A percentile compares a stretch with the other conserved stretches of the same genome.
phyloP scores from a whole-genome alignment of 768 basidiomycete genomes.

The Panellus pusillus region DNA sequence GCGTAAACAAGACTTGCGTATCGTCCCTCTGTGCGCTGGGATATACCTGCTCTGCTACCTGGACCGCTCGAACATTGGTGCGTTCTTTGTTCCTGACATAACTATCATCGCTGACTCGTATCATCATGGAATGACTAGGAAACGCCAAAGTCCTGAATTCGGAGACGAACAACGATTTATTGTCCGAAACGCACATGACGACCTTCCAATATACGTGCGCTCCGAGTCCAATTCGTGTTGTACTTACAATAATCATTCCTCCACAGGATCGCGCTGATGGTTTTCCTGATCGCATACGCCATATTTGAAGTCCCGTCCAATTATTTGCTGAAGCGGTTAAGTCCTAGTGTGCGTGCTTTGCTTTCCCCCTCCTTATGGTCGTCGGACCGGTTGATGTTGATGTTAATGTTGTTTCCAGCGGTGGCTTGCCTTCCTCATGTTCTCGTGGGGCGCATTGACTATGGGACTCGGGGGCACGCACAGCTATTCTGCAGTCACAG shows the following conservation, averaged over 20 bases:
- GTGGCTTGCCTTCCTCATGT: slow-evolving; percentile 42
- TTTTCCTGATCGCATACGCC: slow-evolving; percentile 41
- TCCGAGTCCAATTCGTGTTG: neutral
- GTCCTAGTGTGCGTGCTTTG: slow-evolving; percentile 24
- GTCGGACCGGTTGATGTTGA: neutral
- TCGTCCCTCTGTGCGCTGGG: slow-evolving; percentile 36
- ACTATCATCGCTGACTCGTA: no score
- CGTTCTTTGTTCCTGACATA: neutral
- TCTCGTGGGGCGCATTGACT: slow-evolving; percentile 39
- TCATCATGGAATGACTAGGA: neutral
- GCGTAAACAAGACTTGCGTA: slow-evolving; percentile 32
- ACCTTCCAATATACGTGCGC: slow-evolving; percentile 31
- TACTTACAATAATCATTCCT: neutral
- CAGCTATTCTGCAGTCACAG: slow-evolving; percentile 38
- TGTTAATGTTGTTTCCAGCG: slow-evolving; percentile 12
- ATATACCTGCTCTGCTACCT: slow-evolving; percentile 39
- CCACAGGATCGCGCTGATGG: slow-evolving; percentile 34
- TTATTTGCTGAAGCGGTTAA: slow-evolving; percentile 37
- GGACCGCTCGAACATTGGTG: slow-evolving; percentile 27
- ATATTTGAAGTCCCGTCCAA: slow-evolving; percentile 42
- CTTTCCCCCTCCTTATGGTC: neutral
- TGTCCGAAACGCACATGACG: slow-evolving; percentile 28
- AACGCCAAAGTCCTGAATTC: slow-evolving; percentile 36
- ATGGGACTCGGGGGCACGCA: slow-evolving; percentile 38
- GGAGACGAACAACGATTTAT: slow-evolving; percentile 31